These are phyloP conservation scores for Heterobasidion occidentale DNA, from an alignment of 1,284 basidiomycete genomes.

Conservation along the genomic window DNA sequence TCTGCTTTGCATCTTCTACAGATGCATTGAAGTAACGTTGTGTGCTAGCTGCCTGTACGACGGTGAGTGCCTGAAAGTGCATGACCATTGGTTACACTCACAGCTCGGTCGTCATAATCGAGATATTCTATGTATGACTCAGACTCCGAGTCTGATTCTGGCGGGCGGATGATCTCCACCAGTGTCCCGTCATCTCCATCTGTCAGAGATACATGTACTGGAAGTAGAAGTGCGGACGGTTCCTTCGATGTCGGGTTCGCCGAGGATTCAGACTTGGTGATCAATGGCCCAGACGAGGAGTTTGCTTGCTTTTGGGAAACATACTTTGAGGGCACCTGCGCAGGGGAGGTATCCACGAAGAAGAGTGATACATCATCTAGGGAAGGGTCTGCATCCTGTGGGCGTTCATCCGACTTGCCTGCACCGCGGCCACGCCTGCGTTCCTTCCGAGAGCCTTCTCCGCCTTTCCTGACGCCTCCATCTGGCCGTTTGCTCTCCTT, in stretches of 20 bases:
- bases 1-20: conserved; percentile 26
- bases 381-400: conserved; percentile 7
- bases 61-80: background rate
- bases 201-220: conserved; percentile 56
- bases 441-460: conserved; percentile 4
- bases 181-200: conserved; percentile 26
- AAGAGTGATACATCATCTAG: conserved; percentile 27
- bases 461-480: background rate
- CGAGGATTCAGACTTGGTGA: background rate
- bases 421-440: background rate
- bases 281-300: background rate
- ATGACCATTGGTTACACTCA: conserved; percentile 18
- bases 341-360: conserved; percentile 43
- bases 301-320: conserved; percentile 1
- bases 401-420: background rate
- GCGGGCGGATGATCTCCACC: conserved; percentile 36
- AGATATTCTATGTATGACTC: conserved; percentile 67
- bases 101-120: conserved; percentile 60
- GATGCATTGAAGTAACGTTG: conserved; percentile 54
- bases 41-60: conserved; percentile 29
- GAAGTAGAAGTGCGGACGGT: conserved; percentile 36
- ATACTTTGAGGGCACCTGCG: conserved; percentile 16
- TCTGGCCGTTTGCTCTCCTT: background rate
- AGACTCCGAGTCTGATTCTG: conserved; percentile 32
- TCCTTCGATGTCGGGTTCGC: background rate